phyloP scores from a whole-genome alignment of 805 yeast genomes.

The Candida pseudofarinosa region DNA sequence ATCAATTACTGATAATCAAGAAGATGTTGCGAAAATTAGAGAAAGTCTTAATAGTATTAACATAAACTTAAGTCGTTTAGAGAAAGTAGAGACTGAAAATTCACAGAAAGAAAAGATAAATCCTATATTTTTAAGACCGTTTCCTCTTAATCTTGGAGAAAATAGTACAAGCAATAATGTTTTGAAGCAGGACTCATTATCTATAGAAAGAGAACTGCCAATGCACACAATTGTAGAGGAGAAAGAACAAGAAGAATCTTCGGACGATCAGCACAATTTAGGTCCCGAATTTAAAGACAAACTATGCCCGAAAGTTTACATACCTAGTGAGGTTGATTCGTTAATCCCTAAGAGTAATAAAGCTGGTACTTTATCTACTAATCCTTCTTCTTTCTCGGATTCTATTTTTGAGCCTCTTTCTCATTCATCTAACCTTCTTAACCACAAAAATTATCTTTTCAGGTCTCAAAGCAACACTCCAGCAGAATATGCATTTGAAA shows the following conservation, averaged over 20 bases:
- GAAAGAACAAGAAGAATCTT: slow-evolving; percentile 1
- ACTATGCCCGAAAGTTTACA: not conserved
- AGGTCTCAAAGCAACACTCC: not conserved
- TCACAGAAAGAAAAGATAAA: not conserved
- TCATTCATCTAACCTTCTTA: not conserved
- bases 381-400: slow-evolving; percentile 1
- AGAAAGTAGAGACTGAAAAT: not conserved
- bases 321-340: not conserved
- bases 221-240: slow-evolving; percentile 10
- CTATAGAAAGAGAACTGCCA: not conserved
- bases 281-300: not conserved
- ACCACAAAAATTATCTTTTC: not conserved
- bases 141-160: slow-evolving; percentile 14
- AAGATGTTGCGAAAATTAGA: slow-evolving; percentile 9
- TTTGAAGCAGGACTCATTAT: not conserved
- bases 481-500: not conserved
- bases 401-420: slow-evolving; percentile 1
- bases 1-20: slow-evolving; percentile 7
- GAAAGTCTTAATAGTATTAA: slow-evolving; percentile 8
- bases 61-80: slow-evolving; percentile 3
- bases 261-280: not conserved
- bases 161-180: not conserved
- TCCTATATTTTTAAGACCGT: slow-evolving; percentile 11
- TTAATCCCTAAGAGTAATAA: not conserved
- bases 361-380: not conserved